phyloP scores from a whole-genome alignment of 2,329 filamentous ascomycete genomes.

The Pyrenochaeta sp. region DNA sequence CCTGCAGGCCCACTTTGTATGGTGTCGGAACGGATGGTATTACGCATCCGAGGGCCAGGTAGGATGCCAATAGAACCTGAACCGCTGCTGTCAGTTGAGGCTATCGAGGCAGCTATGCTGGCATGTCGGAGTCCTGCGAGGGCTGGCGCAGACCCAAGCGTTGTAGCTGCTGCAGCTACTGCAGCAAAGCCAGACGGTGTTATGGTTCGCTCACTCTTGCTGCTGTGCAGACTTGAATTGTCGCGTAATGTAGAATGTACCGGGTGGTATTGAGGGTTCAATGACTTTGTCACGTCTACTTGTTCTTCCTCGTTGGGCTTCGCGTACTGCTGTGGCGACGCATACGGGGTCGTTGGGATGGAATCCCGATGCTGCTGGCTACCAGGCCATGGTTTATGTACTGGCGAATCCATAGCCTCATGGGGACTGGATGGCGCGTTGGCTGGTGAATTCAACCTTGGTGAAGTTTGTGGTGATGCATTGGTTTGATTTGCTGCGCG shows the following conservation, averaged over 20 bases:
- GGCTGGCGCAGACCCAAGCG: slow-evolving; percentile 8
- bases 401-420: neutral
- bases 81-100: slow-evolving; percentile 27
- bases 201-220: slow-evolving; percentile 13
- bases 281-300: neutral
- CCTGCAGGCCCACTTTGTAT: slow-evolving; percentile 25
- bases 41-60: slow-evolving; percentile 14
- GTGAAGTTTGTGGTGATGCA: neutral
- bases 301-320: slow-evolving; percentile 4
- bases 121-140: slow-evolving; percentile 10
- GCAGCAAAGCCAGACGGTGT: slow-evolving; percentile 9
- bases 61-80: slow-evolving; percentile 24
- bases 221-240: slow-evolving; percentile 5
- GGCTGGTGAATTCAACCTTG: neutral
- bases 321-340: slow-evolving; percentile 2
- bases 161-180: slow-evolving; percentile 3
- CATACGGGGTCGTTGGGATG: slow-evolving; percentile 1
- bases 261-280: neutral
- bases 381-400: slow-evolving; percentile 14
- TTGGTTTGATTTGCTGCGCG: slow-evolving; percentile 10
- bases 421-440: neutral
- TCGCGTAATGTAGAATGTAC: neutral
- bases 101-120: slow-evolving; percentile 20
- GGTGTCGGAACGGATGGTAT: slow-evolving; percentile 24
- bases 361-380: slow-evolving; percentile 5